phyloP scores from a whole-genome alignment of 192 early-diverging fungal species.

The Coemansia sp. region DNA sequence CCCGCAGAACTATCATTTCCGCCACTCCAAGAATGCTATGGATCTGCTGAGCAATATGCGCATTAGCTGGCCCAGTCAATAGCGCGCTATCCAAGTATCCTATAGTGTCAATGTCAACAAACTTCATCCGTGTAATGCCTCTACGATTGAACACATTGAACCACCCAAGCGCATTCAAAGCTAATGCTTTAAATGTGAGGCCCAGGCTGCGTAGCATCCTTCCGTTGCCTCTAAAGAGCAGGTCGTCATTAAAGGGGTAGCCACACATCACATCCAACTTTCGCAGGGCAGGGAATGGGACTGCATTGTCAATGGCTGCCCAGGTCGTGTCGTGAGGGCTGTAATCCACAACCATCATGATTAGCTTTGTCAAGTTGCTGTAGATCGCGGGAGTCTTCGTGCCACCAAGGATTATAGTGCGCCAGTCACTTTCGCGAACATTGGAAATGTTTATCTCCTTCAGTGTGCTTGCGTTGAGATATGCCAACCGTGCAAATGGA shows the following conservation, averaged over 20 bases:
- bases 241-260: neutral
- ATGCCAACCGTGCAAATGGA: neutral
- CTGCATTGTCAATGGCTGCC: neutral
- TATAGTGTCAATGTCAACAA: neutral
- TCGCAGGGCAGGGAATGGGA: neutral
- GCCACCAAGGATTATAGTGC: neutral
- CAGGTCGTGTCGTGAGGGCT: neutral
- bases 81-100: neutral
- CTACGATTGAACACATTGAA: neutral
- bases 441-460: neutral
- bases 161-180: neutral
- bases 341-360: neutral
- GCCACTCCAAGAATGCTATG: neutral
- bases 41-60: neutral
- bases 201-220: neutral
- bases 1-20: neutral
- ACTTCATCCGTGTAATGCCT: neutral
- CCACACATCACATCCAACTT: neutral
- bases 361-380: neutral
- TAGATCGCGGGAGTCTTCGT: neutral
- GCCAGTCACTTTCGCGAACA: neutral
- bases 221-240: neutral
- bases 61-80: neutral
- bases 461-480: neutral
- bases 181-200: neutral